Percentiles rank a stretch among this genome's conserved stretches.
These are phyloP conservation scores for Protea cynaroides DNA, from an alignment of 164 flowering plant species.

Conservation along the genomic window DNA sequence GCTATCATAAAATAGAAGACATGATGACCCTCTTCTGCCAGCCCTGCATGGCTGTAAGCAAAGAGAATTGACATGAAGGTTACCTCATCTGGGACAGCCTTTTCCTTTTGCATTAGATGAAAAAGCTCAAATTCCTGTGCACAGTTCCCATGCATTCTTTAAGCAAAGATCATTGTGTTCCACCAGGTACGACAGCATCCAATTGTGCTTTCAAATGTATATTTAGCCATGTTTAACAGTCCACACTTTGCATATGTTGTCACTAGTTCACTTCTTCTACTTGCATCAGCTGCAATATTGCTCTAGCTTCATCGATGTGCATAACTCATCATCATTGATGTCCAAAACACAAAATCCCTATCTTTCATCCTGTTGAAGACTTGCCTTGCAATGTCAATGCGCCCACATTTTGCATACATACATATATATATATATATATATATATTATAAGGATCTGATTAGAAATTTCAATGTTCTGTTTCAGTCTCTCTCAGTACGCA, in stretches of 20 bases:
- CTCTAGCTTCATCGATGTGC: conserved; percentile 32
- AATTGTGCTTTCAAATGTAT: conserved; percentile 27
- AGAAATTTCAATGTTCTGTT: conserved; percentile 26
- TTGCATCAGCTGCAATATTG: conserved; percentile 35
- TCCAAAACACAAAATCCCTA: conserved; percentile 55
- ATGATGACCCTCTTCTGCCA: conserved; percentile 43
- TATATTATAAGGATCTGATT: conserved; percentile 53
- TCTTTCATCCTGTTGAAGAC: conserved; percentile 32
- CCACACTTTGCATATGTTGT: conserved; percentile 55
- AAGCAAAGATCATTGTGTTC: conserved; percentile 48
- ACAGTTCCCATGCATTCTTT: conserved; percentile 43
- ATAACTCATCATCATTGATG: conserved; percentile 53
- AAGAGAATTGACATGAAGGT: conserved; percentile 47
- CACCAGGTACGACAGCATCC: conserved; percentile 23
- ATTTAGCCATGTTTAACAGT: conserved; percentile 23
- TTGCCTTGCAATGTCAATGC: conserved; percentile 27
- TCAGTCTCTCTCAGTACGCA: conserved; percentile 31
- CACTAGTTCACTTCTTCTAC: conserved; percentile 24
- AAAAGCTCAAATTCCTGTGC: conserved; percentile 28
- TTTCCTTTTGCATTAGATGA: conserved; percentile 27
- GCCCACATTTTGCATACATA: conserved; percentile 47
- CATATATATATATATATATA: too few species aligned
- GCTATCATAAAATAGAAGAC: conserved; percentile 39
- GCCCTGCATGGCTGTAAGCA: conserved; percentile 60
- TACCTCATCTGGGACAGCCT: conserved; percentile 31